Conservation (phyloP, 345 rosid genomes). For the Euphorbia lathyris region DNA sequence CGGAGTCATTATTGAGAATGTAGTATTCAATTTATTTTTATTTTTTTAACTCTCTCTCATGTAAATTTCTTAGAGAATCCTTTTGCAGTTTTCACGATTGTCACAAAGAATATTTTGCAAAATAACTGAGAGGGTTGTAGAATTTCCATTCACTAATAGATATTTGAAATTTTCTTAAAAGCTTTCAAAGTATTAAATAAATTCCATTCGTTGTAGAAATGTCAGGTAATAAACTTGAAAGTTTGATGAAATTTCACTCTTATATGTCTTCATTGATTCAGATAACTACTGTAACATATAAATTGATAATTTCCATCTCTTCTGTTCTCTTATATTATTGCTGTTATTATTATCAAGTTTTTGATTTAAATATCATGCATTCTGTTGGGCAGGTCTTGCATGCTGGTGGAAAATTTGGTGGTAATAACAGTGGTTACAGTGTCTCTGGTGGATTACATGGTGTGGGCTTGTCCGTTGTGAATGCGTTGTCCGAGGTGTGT, state of each 20-base stretch:
- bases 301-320: neutral
- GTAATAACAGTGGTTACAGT: constrained; percentile 88
- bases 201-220: neutral
- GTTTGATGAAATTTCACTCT: neutral
- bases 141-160: neutral
- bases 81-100: neutral
- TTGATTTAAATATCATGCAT: neutral
- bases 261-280: neutral
- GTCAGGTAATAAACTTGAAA: neutral
- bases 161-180: neutral
- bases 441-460: constrained; percentile 99
- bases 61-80: neutral
- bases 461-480: constrained; percentile 97
- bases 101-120: neutral
- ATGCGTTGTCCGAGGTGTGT: constrained; percentile 93
- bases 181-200: neutral
- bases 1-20: neutral
- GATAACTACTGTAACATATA: neutral
- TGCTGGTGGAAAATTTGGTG: constrained; percentile 99
- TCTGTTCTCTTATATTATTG: neutral
- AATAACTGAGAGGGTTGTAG: neutral
- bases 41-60: neutral
- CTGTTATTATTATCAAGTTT: neutral
- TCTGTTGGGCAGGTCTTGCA: constrained; percentile 71
- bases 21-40: neutral